Evolutionary conservation across 129 eudicot species (phyloP), one percentile per base, ranked within the genome.

Genomic region (Tanacetum coccineum): DNA sequence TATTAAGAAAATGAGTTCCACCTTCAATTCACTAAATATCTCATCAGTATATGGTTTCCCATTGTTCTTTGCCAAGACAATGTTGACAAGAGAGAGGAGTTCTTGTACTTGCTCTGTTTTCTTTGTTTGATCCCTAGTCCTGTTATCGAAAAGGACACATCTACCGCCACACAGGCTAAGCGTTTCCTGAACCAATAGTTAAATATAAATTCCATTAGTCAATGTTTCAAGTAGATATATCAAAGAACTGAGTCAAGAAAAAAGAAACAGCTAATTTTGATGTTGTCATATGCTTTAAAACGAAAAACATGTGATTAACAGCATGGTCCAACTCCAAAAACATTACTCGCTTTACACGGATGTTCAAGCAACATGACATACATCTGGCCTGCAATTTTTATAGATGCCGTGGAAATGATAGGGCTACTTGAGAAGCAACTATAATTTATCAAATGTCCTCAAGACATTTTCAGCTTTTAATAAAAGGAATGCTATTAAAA

Each of bases 41-140:
- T 88, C 86, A 75, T 86, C 85, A 0, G 95, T 82, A 64, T 80
- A 93, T 21, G 96, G 96, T 50, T 76, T 80, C 42, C 95, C 87
- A 22, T 79, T 75, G 66, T 82, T 93, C 59, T 74, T 84, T 5
- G 71, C 70, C 39, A 78, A 57, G 59, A 88, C 86, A 56, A 2
- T 39, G 74, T 88, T 79, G 58, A 92, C 91, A 52, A 83, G 80
- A 14, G 70, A 55, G 54, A 88, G 87, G 72, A 92, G 96, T 47
- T 80, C 48, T 32, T 82, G 72, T 22, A 85, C 70, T 62, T 88
- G 98, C 67, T 76, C 50, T 0, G 67, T 54, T 74, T 78, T 81
- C 75, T 81, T 83, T 13, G 3, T 19, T 39, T 15, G 39, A 69
- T 86, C 89, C 62, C 67, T 78, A 13, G 96, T 84, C 70, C 68